phyloP scores from a whole-genome alignment of 345 rosid species.

The Combretum micranthum region DNA sequence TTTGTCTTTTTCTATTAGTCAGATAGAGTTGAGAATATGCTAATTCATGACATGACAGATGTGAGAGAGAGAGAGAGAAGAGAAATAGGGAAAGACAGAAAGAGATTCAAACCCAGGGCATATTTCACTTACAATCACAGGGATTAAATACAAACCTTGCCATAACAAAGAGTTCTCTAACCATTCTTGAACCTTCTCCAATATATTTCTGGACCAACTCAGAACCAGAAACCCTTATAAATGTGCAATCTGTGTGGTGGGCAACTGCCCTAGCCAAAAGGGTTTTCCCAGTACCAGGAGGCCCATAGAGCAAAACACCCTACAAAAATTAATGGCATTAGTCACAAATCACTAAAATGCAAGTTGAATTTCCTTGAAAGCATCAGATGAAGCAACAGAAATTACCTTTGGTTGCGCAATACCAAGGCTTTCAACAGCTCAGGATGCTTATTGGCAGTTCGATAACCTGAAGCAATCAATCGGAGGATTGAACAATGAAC shows the following conservation, averaged over 20 bases:
- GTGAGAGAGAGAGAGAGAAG: too few relatives aligned
- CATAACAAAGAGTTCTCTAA: conserved; percentile 97
- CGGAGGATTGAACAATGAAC: neutral
- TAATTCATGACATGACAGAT: too few relatives aligned
- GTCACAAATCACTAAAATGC: neutral
- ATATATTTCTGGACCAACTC: conserved; percentile 95
- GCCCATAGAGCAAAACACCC: conserved; percentile 98
- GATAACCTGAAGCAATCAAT: conserved; percentile 55
- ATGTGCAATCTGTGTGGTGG: conserved; percentile 98
- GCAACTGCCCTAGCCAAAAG: conserved; percentile 98
- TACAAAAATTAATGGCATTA: conserved; percentile 9
- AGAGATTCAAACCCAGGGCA: too few relatives aligned
- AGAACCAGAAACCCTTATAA: conserved; percentile 98
- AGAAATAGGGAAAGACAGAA: too few relatives aligned
- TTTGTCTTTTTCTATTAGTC: too few relatives aligned
- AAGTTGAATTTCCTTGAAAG: neutral
- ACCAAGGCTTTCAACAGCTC: conserved; percentile 95
- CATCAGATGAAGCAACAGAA: neutral
- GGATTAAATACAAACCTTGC: conserved; percentile 57
- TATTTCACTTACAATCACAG: too few relatives aligned
- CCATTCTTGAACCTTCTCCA: conserved; percentile 99
- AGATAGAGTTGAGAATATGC: too few relatives aligned
- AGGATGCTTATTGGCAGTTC: conserved; percentile 98
- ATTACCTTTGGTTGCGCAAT: conserved; percentile 97
- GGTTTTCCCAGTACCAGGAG: conserved; percentile 99